Conservation (phyloP, 148 eudicot species). For the Spergularia bocconei region DNA sequence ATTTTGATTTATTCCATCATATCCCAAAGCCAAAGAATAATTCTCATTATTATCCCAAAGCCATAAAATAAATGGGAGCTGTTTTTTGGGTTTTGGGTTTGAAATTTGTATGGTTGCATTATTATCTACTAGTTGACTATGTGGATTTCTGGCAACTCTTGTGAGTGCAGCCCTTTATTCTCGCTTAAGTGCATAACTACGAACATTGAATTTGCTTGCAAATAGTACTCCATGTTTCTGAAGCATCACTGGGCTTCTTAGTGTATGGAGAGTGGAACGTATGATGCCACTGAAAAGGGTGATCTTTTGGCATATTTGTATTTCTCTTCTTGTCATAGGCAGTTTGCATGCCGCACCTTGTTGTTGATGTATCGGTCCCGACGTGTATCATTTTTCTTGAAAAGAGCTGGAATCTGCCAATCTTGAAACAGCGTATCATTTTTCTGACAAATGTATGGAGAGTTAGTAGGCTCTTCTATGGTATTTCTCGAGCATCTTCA, state of each 20-base stretch:
- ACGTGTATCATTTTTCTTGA: background rate
- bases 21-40: too few species aligned
- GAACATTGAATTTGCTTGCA: background rate
- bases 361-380: background rate
- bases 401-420: background rate
- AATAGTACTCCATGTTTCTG: background rate
- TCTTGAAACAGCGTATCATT: background rate
- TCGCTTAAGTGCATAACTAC: too few species aligned
- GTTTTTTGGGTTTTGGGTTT: background rate
- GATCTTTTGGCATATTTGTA: background rate
- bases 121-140: background rate
- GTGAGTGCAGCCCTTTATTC: too few species aligned
- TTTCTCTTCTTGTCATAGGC: background rate
- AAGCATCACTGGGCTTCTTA: background rate
- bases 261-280: background rate
- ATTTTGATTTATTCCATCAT: too few species aligned
- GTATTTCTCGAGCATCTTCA: conserved; percentile 13
- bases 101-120: background rate
- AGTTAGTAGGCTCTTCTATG: conserved; percentile 4
- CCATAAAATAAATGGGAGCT: too few species aligned
- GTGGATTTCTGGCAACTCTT: background rate
- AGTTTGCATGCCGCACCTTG: background rate
- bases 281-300: background rate
- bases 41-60: too few species aligned
- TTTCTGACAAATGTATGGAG: background rate